These are phyloP conservation scores for Rhododendron williamsianum DNA, from an alignment of 148 eudicot genomes.

Conservation along the genomic window DNA sequence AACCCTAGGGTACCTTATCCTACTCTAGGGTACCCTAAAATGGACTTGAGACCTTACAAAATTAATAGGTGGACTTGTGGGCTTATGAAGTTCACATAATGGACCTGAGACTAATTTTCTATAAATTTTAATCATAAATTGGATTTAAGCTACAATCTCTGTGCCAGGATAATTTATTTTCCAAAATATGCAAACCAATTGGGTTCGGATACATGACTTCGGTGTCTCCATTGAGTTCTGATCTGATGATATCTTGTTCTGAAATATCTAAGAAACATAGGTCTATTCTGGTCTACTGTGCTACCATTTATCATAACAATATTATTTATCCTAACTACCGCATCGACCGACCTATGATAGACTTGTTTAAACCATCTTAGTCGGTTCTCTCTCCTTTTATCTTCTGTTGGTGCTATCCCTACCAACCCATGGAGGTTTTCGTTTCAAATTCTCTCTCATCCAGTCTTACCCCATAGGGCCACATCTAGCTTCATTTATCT, in stretches of 20 bases:
- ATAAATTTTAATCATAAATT: too few species aligned
- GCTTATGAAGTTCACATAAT: too few species aligned
- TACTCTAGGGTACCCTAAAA: too few species aligned
- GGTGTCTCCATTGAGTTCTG: neutral
- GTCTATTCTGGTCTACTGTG: neutral
- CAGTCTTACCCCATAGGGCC: neutral
- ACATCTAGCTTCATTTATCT: neutral
- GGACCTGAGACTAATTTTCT: too few species aligned
- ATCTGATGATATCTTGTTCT: neutral
- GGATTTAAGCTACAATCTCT: neutral
- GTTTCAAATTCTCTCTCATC: neutral
- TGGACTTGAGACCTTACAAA: too few species aligned
- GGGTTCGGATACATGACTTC: neutral
- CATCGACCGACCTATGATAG: neutral
- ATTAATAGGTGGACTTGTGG: too few species aligned
- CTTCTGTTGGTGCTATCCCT: neutral
- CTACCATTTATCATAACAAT: neutral
- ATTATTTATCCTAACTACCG: neutral
- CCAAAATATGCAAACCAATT: neutral
- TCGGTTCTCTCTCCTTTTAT: neutral
- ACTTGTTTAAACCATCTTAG: neutral
- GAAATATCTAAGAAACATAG: neutral
- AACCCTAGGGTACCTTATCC: too few species aligned
- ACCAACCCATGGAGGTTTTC: neutral
- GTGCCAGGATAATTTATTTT: neutral